Percentiles rank a stretch among this genome's conserved stretches.
Evolutionary conservation across 2,329 filamentous ascomycete genomes (phyloP).

Genomic region (Scedosporium aurantiacum): DNA sequence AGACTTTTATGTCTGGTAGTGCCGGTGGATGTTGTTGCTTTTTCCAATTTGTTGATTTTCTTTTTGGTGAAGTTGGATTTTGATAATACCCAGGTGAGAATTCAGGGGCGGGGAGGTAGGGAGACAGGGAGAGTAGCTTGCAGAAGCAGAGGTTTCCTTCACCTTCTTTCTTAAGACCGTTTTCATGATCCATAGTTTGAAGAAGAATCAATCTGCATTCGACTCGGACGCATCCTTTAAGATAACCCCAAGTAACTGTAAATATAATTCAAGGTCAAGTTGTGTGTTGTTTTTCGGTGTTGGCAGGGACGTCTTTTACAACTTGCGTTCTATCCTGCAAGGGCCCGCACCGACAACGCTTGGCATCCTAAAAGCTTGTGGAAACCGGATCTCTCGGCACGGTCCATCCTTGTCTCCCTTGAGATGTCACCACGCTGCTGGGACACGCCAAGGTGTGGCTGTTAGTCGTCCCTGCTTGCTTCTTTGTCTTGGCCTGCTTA

Average conservation of each 20-base stretch:
- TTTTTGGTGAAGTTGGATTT: neutral
- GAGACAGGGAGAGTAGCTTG: neutral
- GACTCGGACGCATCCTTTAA: neutral
- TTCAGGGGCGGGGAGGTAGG: too few relatives aligned
- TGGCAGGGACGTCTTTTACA: neutral
- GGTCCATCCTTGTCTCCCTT: neutral
- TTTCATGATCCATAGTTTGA: neutral
- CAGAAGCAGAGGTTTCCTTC: neutral
- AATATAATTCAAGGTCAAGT: neutral
- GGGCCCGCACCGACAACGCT: neutral
- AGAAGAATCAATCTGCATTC: neutral
- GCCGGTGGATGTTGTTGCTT: neutral
- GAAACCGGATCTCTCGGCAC: neutral
- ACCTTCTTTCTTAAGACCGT: neutral
- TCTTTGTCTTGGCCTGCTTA: too few relatives aligned
- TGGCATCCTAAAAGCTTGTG: neutral
- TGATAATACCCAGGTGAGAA: slow-evolving; percentile 1
- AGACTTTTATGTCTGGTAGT: too few relatives aligned
- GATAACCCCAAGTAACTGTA: too few relatives aligned
- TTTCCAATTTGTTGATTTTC: neutral
- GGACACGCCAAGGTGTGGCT: too few relatives aligned
- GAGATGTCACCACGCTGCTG: neutral
- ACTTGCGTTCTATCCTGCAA: neutral
- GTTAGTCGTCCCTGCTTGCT: too few relatives aligned
- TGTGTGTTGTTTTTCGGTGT: neutral